Evolutionary conservation across 106 monocot species (phyloP).

Genomic region (Allium sativum): DNA sequence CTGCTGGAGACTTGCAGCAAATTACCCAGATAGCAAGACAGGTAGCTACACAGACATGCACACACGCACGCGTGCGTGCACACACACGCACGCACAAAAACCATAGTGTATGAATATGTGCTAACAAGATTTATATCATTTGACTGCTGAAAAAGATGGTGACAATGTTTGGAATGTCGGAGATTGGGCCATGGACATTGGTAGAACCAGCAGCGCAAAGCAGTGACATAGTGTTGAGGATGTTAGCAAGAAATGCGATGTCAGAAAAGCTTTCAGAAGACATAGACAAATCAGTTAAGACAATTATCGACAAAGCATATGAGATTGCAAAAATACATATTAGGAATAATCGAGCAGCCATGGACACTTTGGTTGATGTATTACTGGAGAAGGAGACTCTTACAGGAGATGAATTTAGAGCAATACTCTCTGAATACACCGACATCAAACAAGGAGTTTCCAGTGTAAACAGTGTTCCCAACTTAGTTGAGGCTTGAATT

Average conservation of each 20-base stretch:
- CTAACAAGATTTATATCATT: background rate
- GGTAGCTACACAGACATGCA: conserved; percentile 20
- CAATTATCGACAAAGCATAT: conserved; percentile 31
- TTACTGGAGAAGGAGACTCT: conserved; percentile 37
- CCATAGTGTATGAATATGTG: too few species aligned
- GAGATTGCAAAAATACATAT: conserved; percentile 32
- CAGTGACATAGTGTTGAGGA: conserved; percentile 29
- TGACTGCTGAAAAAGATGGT: conserved; percentile 33
- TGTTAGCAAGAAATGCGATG: conserved; percentile 45
- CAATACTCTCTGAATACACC: conserved; percentile 27
- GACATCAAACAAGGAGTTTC: background rate
- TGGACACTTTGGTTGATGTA: conserved; percentile 29
- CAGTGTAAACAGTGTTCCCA: background rate
- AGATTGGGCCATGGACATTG: conserved; percentile 58
- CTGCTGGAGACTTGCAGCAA: conserved; percentile 63
- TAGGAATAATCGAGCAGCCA: conserved; percentile 29
- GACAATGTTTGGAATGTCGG: conserved; percentile 60
- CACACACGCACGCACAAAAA: too few species aligned
- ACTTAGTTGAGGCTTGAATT: conserved; percentile 27
- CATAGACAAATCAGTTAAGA: conserved; percentile 30
- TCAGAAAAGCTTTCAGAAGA: conserved; percentile 46
- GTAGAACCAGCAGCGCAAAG: conserved; percentile 34
- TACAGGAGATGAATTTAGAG: conserved; percentile 35
- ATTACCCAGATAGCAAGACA: conserved; percentile 52
- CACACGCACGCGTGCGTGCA: background rate